Percentiles rank a stretch among this genome's conserved stretches.
Evolutionary conservation across 139 green algal genomes (phyloP).

Genomic region (Chlorella sp.): DNA sequence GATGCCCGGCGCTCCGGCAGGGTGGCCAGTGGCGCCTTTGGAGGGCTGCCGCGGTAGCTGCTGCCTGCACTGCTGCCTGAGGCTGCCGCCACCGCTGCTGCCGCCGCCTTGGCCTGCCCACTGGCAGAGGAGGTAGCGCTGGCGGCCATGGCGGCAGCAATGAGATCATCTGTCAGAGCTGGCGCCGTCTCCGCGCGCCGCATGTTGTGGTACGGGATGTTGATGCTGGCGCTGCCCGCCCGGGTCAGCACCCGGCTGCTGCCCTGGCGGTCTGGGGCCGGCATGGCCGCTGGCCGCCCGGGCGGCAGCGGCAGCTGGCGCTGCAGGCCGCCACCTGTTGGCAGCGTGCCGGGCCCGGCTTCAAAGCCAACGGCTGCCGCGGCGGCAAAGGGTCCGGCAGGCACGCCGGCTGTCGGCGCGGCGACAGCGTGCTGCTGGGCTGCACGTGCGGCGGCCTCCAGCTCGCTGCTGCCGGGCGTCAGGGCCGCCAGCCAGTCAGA

Average conservation of each 20-base stretch:
- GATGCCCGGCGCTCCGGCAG: not conserved
- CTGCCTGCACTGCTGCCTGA: not conserved
- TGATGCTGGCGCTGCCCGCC: not conserved
- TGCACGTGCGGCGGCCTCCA: not conserved
- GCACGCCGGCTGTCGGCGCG: not conserved
- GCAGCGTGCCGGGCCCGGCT: not conserved
- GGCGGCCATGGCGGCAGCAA: not conserved
- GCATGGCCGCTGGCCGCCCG: not conserved
- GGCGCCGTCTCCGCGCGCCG: not conserved
- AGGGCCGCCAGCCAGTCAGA: conserved; percentile 8
- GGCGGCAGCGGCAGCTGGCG: not conserved
- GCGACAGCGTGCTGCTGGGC: not conserved
- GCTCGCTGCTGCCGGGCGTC: conserved; percentile 1
- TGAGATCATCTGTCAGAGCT: not conserved
- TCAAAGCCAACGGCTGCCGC: not conserved
- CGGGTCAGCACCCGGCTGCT: too few relatives aligned
- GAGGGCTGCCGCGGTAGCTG: not conserved
- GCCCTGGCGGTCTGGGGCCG: too few relatives aligned
- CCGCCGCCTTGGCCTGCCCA: not conserved
- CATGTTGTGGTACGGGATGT: not conserved
- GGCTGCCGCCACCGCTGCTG: not conserved
- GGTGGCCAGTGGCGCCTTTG: not conserved
- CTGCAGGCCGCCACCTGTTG: not conserved
- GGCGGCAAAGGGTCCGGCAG: not conserved
- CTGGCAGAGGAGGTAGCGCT: not conserved